Evolutionary conservation across 2,329 filamentous ascomycete species (phyloP), one percentile per base, ranked within the genome.

Genomic region (Fusarium praegraminearum): DNA sequence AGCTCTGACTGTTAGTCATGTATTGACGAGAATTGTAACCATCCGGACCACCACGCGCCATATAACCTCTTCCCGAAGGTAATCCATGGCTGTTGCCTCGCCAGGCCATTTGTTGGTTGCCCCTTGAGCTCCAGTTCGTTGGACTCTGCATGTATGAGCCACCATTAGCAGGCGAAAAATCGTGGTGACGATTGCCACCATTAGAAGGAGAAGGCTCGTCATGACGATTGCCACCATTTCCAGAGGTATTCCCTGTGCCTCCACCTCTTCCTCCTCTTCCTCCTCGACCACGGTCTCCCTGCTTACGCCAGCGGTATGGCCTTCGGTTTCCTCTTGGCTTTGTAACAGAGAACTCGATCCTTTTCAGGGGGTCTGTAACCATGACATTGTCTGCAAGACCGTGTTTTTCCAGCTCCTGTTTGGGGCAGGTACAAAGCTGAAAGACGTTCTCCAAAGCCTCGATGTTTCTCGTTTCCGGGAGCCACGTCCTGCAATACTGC

Each of bases 401-500:
- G 5, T 89, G 73, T 10, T 82, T 81, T 45, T 85, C 81, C 73
- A 90, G 86, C n/a, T n/a, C n/a, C n/a, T n/a, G n/a, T 36, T 38
- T n/a, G 10, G 5, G 7, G 35, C 18, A n/a, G 35, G 35, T 90
- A 85, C 90, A 93, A 0, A 87, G 83, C 75, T 94, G 92, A 73
- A 93, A 94, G 2, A 93, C 80, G 43, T 91, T 83, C 66, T 86
- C 83, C 4, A 85, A 75, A 40, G 80, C 82, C 38, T 83, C 79
- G 1, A 93, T 78, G 0, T 81, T 76, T 3, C 85, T 82, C 28
- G 93, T 76, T 76, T 95, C 92, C 0, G 87, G 86, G 0, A 94
- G 83, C 93, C 92, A 95, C 4, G 86, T 82, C n/a, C 87, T 11
- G 93, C 88, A 70, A 93, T 30, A 95, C 9, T 85, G 81, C 4